Base-by-base conservation (phyloP, 2,329 filamentous ascomycete genomes). In the Fusarium sp. region DNA sequence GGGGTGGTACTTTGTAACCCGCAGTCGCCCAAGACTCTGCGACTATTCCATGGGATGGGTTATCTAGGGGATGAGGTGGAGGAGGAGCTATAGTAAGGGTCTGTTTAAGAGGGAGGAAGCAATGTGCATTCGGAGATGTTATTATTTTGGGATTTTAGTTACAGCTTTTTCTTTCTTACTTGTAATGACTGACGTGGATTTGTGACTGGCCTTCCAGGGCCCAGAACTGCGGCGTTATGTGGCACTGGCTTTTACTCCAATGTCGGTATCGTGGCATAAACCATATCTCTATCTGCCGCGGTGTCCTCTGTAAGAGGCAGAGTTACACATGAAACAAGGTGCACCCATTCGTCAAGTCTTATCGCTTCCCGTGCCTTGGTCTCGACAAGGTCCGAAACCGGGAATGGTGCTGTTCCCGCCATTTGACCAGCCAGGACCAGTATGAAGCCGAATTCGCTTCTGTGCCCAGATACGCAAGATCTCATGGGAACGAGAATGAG, bases 1-100 rank as follows among this genome's bases (percentile, higher is more conserved):
- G 64, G 54, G 2, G 73, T 75, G 4, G 31, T 71, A 45, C 73
- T 75, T 14, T 75, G 73, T 6, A 50, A 72, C 38, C 70, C 71
- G 0, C 73, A 75, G 61, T 60, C 47, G n/a, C 63, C 73, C 16
- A 75, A 75, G 62, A 75, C 73, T 29, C 27, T 72, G 50, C 69
- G 73, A 2, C 31, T 75, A 31, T 75, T 75, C 34, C 70, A 50
- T 16, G 62, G 58, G n/a, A 61, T 66, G 71, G 69, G 72, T 24
- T 72, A 67, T 20, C 27, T 72, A 42, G 40, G 62, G 35, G 40
- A 22, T 6, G 40, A 24, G 6, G 40, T 22, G 22, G 50, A 3
- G 13, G 62, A 64, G 27, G 71, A 73, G 18, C 37, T 73, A 22
- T 73, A 34, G 16, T 6, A 11, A 22, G 7, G 2, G 20, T 13